phyloP scores from a whole-genome alignment of 345 rosid species.

The Streptanthus diversifolius region DNA sequence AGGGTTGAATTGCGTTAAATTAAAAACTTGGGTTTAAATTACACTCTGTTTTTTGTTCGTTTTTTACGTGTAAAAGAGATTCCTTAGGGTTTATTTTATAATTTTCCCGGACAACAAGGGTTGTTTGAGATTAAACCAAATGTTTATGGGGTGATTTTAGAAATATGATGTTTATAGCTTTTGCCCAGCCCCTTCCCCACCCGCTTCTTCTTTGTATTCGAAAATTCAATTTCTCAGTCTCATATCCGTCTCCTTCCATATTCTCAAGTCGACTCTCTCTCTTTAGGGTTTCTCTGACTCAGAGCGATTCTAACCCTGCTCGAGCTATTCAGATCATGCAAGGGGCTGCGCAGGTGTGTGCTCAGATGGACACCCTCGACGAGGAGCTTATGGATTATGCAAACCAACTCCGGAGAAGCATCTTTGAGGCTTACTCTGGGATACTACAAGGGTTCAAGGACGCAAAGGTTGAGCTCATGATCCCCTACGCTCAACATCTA shows the following conservation, averaged over 20 bases:
- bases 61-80: no score
- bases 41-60: no score
- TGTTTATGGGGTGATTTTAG: not conserved
- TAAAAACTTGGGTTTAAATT: no score
- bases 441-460: constrained; percentile 92
- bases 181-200: constrained; percentile 32
- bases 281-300: constrained; percentile 20
- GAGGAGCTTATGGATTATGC: constrained; percentile 85
- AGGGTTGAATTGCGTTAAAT: no score
- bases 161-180: not conserved
- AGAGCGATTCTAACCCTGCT: not conserved
- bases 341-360: constrained; percentile 77
- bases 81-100: no score
- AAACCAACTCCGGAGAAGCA: constrained; percentile 76
- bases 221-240: constrained; percentile 16
- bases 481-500: constrained; percentile 79
- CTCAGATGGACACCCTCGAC: constrained; percentile 59
- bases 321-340: constrained; percentile 65
- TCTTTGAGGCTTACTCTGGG: constrained; percentile 92
- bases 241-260: constrained; percentile 2
- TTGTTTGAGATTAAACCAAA: not conserved
- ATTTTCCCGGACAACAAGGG: no score
- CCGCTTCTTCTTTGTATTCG: constrained; percentile 72
- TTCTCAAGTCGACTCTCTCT: not conserved
- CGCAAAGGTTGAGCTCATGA: constrained; percentile 68